phyloP scores from a whole-genome alignment of 192 early-diverging fungal species.

The Coemansia javaensis region DNA sequence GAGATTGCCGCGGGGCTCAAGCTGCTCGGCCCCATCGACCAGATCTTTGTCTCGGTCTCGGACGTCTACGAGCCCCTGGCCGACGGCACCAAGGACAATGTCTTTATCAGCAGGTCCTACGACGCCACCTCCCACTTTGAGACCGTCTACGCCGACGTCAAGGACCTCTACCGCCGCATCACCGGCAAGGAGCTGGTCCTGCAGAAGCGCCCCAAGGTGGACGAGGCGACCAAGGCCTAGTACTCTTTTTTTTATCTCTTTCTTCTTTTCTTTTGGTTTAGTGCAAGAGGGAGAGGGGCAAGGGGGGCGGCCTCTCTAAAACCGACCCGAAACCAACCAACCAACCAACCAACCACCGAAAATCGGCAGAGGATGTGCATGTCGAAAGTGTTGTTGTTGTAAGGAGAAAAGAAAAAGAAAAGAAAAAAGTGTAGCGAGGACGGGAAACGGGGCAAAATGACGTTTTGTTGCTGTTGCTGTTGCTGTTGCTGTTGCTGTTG shows the following conservation, averaged over 20 bases:
- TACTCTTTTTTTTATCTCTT: constrained; percentile 6
- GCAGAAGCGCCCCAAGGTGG: constrained; percentile 55
- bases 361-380: too few relatives aligned
- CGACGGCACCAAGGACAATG: constrained; percentile 76
- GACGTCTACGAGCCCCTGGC: constrained; percentile 83
- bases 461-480: neutral
- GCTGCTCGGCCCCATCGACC: constrained; percentile 83
- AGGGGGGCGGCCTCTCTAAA: neutral
- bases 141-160: constrained; percentile 95
- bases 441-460: neutral
- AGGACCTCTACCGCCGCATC: constrained; percentile 81
- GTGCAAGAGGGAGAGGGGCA: too few relatives aligned
- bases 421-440: neutral
- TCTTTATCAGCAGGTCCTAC: constrained; percentile 92
- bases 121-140: constrained; percentile 99
- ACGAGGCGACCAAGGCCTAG: constrained; percentile 9
- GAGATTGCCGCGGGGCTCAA: constrained; percentile 87
- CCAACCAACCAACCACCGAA: neutral
- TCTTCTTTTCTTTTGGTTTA: neutral
- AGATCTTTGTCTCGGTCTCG: constrained; percentile 85
- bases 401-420: neutral
- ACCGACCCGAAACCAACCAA: neutral
- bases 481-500: neutral
- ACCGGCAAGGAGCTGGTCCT: constrained; percentile 72
- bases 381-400: too few relatives aligned